Evolutionary conservation across 371 early-diverging fungal genomes (phyloP).

Genomic region (Globomyces sp.): DNA sequence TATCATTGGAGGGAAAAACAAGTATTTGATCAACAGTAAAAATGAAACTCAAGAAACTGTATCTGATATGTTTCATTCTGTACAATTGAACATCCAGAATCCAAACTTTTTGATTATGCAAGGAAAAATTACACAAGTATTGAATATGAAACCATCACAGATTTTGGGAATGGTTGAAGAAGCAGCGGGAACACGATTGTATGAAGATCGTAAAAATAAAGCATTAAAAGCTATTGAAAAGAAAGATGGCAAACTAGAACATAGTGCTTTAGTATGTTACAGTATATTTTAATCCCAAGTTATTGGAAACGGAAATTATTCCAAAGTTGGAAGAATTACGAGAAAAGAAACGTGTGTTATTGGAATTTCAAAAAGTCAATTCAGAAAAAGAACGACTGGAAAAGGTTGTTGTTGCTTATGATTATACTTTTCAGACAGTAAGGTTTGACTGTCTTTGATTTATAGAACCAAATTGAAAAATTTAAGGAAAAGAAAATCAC

Average conservation of each 20-base stretch:
- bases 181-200: slow-evolving; percentile 98
- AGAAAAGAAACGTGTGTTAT: slow-evolving; percentile 81
- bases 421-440: slow-evolving; percentile 51
- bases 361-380: slow-evolving; percentile 92
- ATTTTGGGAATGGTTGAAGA: slow-evolving; percentile 98
- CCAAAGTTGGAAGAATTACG: slow-evolving; percentile 92
- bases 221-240: slow-evolving; percentile 91
- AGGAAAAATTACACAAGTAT: slow-evolving; percentile 97
- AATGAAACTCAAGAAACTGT: slow-evolving; percentile 89
- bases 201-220: slow-evolving; percentile 95
- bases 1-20: slow-evolving; percentile 89
- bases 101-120: slow-evolving; percentile 99
- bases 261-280: slow-evolving; percentile 68
- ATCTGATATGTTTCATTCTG: slow-evolving; percentile 90
- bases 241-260: slow-evolving; percentile 94
- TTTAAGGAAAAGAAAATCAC: slow-evolving; percentile 43
- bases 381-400: slow-evolving; percentile 80
- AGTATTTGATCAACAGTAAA: slow-evolving; percentile 95
- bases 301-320: slow-evolving; percentile 85
- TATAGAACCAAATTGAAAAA: slow-evolving; percentile 24
- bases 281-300: slow-evolving; percentile 36
- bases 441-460: slow-evolving; percentile 1
- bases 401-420: slow-evolving; percentile 78
- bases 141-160: slow-evolving; percentile 98
- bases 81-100: slow-evolving; percentile 97